Base-by-base conservation (phyloP, 129 eudicot genomes). In the Mikania micrantha region DNA sequence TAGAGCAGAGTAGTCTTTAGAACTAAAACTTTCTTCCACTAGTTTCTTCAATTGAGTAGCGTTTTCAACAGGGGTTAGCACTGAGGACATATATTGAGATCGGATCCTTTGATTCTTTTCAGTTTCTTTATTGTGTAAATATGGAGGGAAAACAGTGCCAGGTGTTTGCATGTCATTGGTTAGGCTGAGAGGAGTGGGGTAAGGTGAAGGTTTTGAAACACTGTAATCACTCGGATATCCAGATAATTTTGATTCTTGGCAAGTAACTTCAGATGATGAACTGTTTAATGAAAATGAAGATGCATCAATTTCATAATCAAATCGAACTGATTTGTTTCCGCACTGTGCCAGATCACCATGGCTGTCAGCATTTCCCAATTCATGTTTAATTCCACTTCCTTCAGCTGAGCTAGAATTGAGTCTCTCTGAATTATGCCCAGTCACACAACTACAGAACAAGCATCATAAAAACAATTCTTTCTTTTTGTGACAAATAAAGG, bases 161-260 rank as follows among this genome's bases (percentile, higher is more conserved):
- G 96, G 98, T 48, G 96, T 92, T 69, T 88, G 96, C 88, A 86
- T 88, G 38, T 92, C 96, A 72, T 84, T 85, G 45, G 80, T 64
- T 58, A 92, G 36, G 20, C 57, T 74, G 48, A 79, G 69, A 34
- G 92, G 98, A 22, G 96, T 92, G 1, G 98, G 96, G 75, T 84
- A 78, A 66, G 96, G 96, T 28, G 96, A 88, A 62, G 63, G 63
- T 66, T 82, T 86, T 65, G 85, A 74, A 69, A 47, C 70, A 42
- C 76, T 77, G 40, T 42, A 50, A 64, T 75, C 76, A 38, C 70
- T 60, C 34, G 74, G 66, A 59, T 67, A 34, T 62, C 57, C 82
- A 40, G 44, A 71, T 19, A 69, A 70, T 47, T 79, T 74, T 35
- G 75, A 66, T 73, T 71, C 65, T 66, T 83, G 67, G 69, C 72